A percentile compares a stretch with the other conserved stretches of the same genome.
These are phyloP conservation scores for Penstemon barbatus DNA, from an alignment of 257 asterid species.

Conservation along the genomic window DNA sequence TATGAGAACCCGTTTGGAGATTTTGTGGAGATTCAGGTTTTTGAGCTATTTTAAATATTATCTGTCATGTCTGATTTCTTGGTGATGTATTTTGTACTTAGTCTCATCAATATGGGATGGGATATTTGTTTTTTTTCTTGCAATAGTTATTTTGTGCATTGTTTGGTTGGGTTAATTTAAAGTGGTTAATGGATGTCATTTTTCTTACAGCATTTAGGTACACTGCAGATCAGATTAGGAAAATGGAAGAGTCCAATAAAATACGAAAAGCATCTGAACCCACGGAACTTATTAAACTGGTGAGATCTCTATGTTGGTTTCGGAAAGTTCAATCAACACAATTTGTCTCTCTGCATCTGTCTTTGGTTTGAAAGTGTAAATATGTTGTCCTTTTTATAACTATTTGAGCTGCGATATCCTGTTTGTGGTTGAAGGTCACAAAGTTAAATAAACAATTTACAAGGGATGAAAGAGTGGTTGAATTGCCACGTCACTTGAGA, in stretches of 20 bases:
- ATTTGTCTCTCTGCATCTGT: conserved; percentile 7
- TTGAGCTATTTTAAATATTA: background rate
- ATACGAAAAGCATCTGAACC: conserved; percentile 79
- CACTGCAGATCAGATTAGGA: conserved; percentile 69
- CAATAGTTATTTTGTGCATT: background rate
- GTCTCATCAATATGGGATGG: background rate
- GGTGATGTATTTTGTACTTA: background rate
- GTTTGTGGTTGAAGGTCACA: conserved; percentile 52
- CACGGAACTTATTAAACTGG: conserved; percentile 70
- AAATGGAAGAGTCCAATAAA: conserved; percentile 79
- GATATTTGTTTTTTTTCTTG: conserved; percentile 6
- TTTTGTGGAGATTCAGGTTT: background rate
- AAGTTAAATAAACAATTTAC: conserved; percentile 41
- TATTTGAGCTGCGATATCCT: conserved; percentile 1
- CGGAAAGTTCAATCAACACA: conserved; percentile 2
- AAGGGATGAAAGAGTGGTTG: conserved; percentile 51
- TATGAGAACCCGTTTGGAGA: background rate
- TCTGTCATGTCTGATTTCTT: background rate
- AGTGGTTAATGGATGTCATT: background rate
- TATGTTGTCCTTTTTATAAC: background rate
- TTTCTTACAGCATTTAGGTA: conserved; percentile 60
- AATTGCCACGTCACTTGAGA: conserved; percentile 61
- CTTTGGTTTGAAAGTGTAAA: background rate
- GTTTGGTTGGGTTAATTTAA: conserved; percentile 11
- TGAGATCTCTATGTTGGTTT: conserved; percentile 37